Conservation (phyloP, 257 asterid species). For the Oldenlandia corymbosa region DNA sequence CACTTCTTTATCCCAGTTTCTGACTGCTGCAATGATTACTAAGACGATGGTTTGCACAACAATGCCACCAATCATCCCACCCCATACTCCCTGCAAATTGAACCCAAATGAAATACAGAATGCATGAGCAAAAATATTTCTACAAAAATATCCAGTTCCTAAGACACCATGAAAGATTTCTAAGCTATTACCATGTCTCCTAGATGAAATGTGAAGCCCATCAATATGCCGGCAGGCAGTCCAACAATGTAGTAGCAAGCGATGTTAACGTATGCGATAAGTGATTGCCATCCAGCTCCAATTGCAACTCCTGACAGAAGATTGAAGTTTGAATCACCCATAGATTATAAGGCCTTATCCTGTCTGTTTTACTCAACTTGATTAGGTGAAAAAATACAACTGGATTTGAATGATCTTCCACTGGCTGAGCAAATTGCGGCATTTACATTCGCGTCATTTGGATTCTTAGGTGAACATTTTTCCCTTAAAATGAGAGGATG, state of each 20-base stretch:
- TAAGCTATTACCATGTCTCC: conserved; percentile 40
- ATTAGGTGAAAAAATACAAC: too few species aligned
- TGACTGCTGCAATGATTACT: conserved; percentile 37
- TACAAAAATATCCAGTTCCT: too few species aligned
- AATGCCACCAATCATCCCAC: conserved; percentile 80
- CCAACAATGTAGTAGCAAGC: conserved; percentile 73
- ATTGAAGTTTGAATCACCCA: background rate
- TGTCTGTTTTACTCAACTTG: too few species aligned
- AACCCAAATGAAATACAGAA: background rate
- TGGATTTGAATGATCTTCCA: too few species aligned
- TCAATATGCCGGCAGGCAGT: conserved; percentile 60
- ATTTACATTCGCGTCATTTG: background rate
- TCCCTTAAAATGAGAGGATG: background rate
- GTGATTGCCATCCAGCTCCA: conserved; percentile 93
- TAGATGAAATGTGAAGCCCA: conserved; percentile 55
- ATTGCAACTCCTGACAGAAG: conserved; percentile 65
- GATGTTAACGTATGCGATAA: conserved; percentile 67
- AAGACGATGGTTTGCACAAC: conserved; percentile 66
- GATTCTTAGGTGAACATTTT: background rate
- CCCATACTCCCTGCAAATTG: conserved; percentile 74
- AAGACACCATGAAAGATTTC: too few species aligned
- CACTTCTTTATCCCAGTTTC: conserved; percentile 83
- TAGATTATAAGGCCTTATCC: too few species aligned
- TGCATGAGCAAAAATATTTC: too few species aligned
- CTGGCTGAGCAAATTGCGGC: background rate